Evolutionary conservation across 2,329 filamentous ascomycete genomes (phyloP).

Genomic region (Hypoxylon sp.): DNA sequence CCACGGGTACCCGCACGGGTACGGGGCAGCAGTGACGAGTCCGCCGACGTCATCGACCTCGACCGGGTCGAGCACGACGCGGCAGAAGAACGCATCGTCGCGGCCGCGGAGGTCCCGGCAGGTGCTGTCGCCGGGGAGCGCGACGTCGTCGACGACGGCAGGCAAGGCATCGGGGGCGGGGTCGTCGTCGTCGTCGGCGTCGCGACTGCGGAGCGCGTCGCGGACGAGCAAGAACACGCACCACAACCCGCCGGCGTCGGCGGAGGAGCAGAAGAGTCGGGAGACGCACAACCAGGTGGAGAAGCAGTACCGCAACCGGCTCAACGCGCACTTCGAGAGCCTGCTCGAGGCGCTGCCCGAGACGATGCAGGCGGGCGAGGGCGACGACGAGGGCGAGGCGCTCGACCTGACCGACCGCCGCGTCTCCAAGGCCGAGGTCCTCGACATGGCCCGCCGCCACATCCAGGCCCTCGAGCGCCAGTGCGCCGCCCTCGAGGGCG

Average conservation of each 20-base stretch:
- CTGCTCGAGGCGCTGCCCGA: constrained; percentile 53
- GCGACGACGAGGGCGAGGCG: constrained; percentile 42
- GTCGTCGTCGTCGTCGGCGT: no score
- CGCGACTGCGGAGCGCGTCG: constrained; percentile 46
- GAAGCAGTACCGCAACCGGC: constrained; percentile 57
- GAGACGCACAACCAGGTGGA: constrained; percentile 57
- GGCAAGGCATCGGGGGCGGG: constrained; percentile 30
- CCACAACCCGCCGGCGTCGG: constrained; percentile 46
- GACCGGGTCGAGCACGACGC: constrained; percentile 30
- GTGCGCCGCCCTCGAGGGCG: constrained; percentile 47
- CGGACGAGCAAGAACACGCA: constrained; percentile 48
- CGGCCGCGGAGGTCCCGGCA: constrained; percentile 35
- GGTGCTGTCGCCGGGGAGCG: constrained; percentile 31
- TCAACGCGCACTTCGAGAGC: constrained; percentile 56
- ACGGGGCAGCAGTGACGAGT: constrained; percentile 32
- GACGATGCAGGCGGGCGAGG: constrained; percentile 43
- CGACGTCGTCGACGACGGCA: constrained; percentile 23
- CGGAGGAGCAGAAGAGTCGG: constrained; percentile 46
- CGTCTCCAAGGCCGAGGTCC: constrained; percentile 36
- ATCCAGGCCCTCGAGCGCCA: constrained; percentile 52
- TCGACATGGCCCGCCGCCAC: constrained; percentile 52
- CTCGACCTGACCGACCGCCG: constrained; percentile 33
- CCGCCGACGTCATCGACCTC: constrained; percentile 34
- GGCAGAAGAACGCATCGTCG: constrained; percentile 29
- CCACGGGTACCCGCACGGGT: constrained; percentile 39